A percentile compares a stretch with the other conserved stretches of the same genome.
These are phyloP conservation scores for Actinomucor elegans DNA, from an alignment of 371 early-diverging fungal genomes.

Conservation along the genomic window DNA sequence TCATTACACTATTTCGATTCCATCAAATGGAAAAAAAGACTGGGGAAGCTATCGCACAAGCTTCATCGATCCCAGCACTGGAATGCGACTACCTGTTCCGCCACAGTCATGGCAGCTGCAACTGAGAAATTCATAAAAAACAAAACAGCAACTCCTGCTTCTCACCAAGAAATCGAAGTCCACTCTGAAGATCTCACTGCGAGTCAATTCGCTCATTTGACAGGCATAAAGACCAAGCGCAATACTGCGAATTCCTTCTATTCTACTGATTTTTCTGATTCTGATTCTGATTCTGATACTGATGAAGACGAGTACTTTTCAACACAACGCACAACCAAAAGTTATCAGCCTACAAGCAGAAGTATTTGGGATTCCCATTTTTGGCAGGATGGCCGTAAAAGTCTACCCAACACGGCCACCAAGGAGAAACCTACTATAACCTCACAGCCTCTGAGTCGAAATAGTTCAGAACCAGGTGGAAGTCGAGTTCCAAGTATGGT, in stretches of 20 bases:
- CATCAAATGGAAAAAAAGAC: slow-evolving; percentile 17
- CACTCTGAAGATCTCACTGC: slow-evolving; percentile 28
- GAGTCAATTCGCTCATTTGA: slow-evolving; percentile 24
- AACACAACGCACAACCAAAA: neutral
- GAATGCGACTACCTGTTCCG: slow-evolving; percentile 17
- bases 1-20: slow-evolving; percentile 16
- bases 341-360: neutral
- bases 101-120: slow-evolving; percentile 26
- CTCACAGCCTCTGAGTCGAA: slow-evolving; percentile 5
- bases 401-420: neutral
- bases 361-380: slow-evolving; percentile 30
- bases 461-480: slow-evolving; percentile 8
- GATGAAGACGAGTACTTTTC: slow-evolving; percentile 1
- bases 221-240: slow-evolving; percentile 22
- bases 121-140: slow-evolving; percentile 23
- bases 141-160: neutral
- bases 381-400: slow-evolving; percentile 14
- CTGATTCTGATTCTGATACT: neutral
- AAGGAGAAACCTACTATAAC: neutral
- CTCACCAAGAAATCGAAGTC: slow-evolving; percentile 2
- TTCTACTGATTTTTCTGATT: neutral
- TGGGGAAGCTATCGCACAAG: slow-evolving; percentile 13
- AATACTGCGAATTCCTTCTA: neutral
- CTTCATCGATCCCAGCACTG: slow-evolving; percentile 10
- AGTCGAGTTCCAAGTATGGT: slow-evolving; percentile 18